Conservation (phyloP, 768 basidiomycete species). For the Pisolithus albus region DNA sequence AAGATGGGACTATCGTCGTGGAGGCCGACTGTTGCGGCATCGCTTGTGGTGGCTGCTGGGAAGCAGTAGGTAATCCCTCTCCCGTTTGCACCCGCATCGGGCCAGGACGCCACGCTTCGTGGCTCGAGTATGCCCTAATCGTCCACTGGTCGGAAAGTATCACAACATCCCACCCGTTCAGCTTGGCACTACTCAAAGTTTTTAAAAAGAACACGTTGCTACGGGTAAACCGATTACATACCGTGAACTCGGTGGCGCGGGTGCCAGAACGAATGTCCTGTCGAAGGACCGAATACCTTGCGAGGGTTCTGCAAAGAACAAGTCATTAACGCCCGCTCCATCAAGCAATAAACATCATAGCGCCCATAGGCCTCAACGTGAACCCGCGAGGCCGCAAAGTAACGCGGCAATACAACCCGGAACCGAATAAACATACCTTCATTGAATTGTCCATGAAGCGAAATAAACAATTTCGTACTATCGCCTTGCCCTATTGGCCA, state of each 20-base stretch:
- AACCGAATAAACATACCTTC: conserved; percentile 58
- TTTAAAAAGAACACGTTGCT: conserved; percentile 7
- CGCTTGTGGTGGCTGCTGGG: conserved; percentile 9
- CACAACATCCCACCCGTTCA: conserved; percentile 82
- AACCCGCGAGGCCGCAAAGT: conserved; percentile 7
- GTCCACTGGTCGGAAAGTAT: conserved; percentile 86
- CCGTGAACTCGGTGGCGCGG: conserved; percentile 77
- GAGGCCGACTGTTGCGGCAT: conserved; percentile 22
- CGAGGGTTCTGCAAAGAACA: conserved; percentile 44
- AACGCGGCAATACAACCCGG: neutral
- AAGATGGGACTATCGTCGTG: conserved; percentile 24
- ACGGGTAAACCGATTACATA: conserved; percentile 35
- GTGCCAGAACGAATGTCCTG: conserved; percentile 80
- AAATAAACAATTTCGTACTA: conserved; percentile 51
- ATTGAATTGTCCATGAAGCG: conserved; percentile 83
- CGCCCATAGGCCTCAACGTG: conserved; percentile 1
- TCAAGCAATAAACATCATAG: conserved; percentile 4
- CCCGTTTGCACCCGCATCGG: conserved; percentile 65
- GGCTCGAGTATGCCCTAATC: conserved; percentile 77
- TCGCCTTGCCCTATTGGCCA: conserved; percentile 68
- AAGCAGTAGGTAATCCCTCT: conserved; percentile 16
- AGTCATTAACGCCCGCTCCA: conserved; percentile 15
- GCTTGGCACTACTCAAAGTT: conserved; percentile 51
- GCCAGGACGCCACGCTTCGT: conserved; percentile 72
- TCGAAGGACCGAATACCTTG: conserved; percentile 89